Evolutionary conservation across 148 eudicot genomes (phyloP).

Genomic region (Cornus controversa): DNA sequence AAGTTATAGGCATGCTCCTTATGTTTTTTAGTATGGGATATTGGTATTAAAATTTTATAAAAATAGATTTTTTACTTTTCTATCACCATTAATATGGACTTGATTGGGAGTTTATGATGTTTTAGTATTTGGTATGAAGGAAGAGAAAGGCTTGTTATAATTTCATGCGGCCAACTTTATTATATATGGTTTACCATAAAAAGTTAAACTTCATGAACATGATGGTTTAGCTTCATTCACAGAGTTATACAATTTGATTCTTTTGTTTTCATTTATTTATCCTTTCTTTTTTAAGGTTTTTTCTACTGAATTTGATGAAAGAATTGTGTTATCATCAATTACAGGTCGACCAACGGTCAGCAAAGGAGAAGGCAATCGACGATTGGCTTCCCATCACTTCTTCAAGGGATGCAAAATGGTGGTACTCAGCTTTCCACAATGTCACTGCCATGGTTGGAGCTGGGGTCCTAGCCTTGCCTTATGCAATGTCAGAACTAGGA

Average conservation of each 20-base stretch:
- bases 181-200: background rate
- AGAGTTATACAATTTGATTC: background rate
- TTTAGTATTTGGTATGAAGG: background rate
- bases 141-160: no score
- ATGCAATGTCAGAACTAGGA: conserved; percentile 23
- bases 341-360: conserved; percentile 11
- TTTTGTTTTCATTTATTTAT: background rate
- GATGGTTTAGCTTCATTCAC: background rate
- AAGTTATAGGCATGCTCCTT: no score
- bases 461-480: conserved; percentile 24
- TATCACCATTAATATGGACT: no score
- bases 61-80: no score
- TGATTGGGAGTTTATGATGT: no score
- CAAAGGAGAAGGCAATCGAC: conserved; percentile 21
- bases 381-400: conserved; percentile 25
- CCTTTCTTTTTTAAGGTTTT: background rate
- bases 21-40: no score
- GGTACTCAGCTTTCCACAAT: conserved; percentile 31
- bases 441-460: conserved; percentile 33
- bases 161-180: background rate
- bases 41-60: no score
- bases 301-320: background rate
- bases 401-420: conserved; percentile 26
- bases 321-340: background rate
- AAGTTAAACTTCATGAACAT: background rate